Percentiles rank a stretch among this genome's conserved stretches.
Evolutionary conservation across 2,329 filamentous ascomycete genomes (phyloP).

Genomic region (Orbilia ellipsospora): DNA sequence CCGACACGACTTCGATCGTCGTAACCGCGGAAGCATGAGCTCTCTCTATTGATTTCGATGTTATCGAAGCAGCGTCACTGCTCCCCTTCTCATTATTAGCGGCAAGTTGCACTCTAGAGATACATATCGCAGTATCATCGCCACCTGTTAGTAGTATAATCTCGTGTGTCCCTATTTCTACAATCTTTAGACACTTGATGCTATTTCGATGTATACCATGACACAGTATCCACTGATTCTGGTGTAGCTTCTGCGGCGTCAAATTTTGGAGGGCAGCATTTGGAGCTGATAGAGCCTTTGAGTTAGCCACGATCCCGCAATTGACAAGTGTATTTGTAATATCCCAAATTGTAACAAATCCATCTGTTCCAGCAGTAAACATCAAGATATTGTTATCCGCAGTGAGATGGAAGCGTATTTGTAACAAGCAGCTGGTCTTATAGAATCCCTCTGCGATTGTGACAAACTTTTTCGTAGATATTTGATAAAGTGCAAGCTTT

Average conservation of each 20-base stretch:
- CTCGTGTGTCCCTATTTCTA: slow-evolving; percentile 62
- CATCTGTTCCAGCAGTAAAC: slow-evolving; percentile 83
- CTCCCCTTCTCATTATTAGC: background rate
- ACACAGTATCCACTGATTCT: slow-evolving; percentile 30
- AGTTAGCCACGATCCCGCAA: slow-evolving; percentile 40
- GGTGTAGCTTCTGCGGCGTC: slow-evolving; percentile 5
- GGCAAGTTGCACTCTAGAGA: slow-evolving; percentile 20
- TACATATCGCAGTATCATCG: slow-evolving; percentile 82
- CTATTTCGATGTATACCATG: slow-evolving; percentile 78
- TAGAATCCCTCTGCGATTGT: slow-evolving; percentile 63
- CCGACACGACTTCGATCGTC: slow-evolving; percentile 6
- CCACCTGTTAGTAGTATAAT: slow-evolving; percentile 77
- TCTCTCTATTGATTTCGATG: slow-evolving; percentile 19
- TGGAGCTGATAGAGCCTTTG: background rate
- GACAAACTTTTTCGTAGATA: slow-evolving; percentile 60
- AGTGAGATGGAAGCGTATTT: slow-evolving; percentile 56
- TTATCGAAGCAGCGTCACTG: background rate
- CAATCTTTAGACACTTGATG: slow-evolving; percentile 72
- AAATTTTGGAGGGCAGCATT: background rate
- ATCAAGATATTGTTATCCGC: slow-evolving; percentile 62
- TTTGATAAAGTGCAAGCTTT: slow-evolving; percentile 64
- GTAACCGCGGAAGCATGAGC: slow-evolving; percentile 52
- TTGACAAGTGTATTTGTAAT: slow-evolving; percentile 60
- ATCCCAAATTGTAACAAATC: slow-evolving; percentile 74
- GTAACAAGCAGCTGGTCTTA: slow-evolving; percentile 62